Evolutionary conservation across 2,329 filamentous ascomycete species (phyloP).

Genomic region (Metarhizium brunneum): DNA sequence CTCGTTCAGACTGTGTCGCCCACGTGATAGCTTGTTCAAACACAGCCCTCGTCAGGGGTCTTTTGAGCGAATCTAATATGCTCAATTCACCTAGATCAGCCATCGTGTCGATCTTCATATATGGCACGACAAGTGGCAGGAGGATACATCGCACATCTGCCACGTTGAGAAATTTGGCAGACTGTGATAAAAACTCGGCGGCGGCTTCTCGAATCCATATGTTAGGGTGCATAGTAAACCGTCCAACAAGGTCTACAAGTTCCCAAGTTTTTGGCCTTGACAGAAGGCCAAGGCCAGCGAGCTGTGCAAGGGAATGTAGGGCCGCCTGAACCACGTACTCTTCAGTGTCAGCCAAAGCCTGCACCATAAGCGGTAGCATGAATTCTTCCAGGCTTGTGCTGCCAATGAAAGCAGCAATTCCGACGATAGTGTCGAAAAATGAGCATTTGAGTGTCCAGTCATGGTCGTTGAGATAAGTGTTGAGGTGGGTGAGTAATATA

Average conservation of each 20-base stretch:
- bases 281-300: constrained; percentile 80
- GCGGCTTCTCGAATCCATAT: constrained; percentile 90
- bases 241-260: constrained; percentile 69
- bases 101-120: constrained; percentile 64
- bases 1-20: constrained; percentile 72
- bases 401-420: constrained; percentile 83
- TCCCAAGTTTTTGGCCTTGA: constrained; percentile 82
- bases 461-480: constrained; percentile 92
- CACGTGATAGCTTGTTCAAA: constrained; percentile 81
- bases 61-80: constrained; percentile 74
- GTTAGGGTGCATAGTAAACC: constrained; percentile 90
- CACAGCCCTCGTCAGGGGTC: constrained; percentile 66
- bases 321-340: constrained; percentile 91
- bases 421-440: constrained; percentile 92
- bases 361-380: constrained; percentile 90
- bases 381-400: constrained; percentile 88
- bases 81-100: constrained; percentile 59
- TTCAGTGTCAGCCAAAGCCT: constrained; percentile 85
- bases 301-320: constrained; percentile 75
- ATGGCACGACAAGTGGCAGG: constrained; percentile 70
- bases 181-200: constrained; percentile 70
- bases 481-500: constrained; percentile 90
- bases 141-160: constrained; percentile 81
- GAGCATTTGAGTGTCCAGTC: constrained; percentile 96
- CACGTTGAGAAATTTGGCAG: constrained; percentile 63